Evolutionary conservation across 2,329 filamentous ascomycete genomes (phyloP), one percentile per base, ranked within the genome.

Genomic region (Fusarium sacchari): DNA sequence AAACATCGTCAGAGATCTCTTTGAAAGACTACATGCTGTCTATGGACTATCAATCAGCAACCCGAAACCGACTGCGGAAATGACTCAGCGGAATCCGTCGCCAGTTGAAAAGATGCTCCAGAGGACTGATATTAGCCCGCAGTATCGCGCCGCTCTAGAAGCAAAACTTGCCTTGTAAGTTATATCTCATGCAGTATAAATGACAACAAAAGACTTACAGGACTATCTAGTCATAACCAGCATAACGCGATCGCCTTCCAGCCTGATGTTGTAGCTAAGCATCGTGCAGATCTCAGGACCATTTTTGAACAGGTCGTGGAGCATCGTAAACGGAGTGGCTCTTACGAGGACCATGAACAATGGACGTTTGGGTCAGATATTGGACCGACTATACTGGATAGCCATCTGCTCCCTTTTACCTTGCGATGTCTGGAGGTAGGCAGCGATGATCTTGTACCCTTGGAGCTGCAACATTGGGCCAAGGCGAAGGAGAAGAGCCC

Each of bases 331-430:
- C 44, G 52, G 10, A 71, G 43, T 47, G 67, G 46, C 40, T 39
- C 64, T 17, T 49, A 42, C 17, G 43, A 20, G 8, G 24, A 63
- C 8, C 13, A 62, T 20, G 47, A 42, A 1, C 57, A 72, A 20
- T 72, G 61, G 69, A 72, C 39, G 3, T 70, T 72, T 36, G 67
- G 69, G 13, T 11, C 36, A 6, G 22, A 63, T 7, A 34, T 63
- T 17, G 69, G 69, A 15, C 67, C 67, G 15, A 72, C 69, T 15
- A 55, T 70, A n/a, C 53, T 72, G 5, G 62, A 72, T 17, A 72
- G 69, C 13, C 69, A 72, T 57, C 36, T 72, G 2, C 67, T 72
- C 14, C 69, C 69, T 4, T 60, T 72, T 18, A 39, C 59, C 3
- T 36, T 72, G 15, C 67, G 69, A 9, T 70, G 66, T 6, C 56